These are phyloP conservation scores for Neurospora sp. DNA, from an alignment of 495 filamentous ascomycete genomes.

Conservation along the genomic window DNA sequence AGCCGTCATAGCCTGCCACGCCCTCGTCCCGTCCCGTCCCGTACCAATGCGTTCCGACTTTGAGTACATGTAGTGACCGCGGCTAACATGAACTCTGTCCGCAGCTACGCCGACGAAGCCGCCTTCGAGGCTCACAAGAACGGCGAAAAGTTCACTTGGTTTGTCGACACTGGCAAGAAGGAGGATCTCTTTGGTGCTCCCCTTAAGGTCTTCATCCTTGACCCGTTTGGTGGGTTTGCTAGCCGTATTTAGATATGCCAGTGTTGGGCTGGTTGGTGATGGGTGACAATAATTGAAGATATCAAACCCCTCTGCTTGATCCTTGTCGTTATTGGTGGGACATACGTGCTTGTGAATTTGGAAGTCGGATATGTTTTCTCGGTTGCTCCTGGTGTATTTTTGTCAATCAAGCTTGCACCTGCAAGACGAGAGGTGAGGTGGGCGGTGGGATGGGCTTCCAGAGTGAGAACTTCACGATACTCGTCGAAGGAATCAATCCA, in stretches of 20 bases:
- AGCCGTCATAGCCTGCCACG: not conserved
- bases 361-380: not conserved
- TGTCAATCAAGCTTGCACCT: not conserved
- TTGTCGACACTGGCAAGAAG: conserved; percentile 7
- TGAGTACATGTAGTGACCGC: no score
- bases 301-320: not conserved
- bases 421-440: not conserved
- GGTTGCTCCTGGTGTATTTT: not conserved
- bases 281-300: not conserved
- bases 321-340: not conserved
- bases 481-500: not conserved
- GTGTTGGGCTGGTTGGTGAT: not conserved
- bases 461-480: not conserved
- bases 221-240: conserved; percentile 6
- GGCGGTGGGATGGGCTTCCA: not conserved
- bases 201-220: conserved; percentile 8
- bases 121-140: conserved; percentile 12
- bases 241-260: not conserved
- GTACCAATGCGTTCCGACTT: not conserved
- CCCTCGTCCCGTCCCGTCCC: not conserved
- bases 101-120: conserved; percentile 15
- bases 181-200: conserved; percentile 11
- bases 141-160: conserved; percentile 9
- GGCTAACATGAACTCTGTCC: not conserved
- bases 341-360: not conserved